Evolutionary conservation across 768 basidiomycete species (phyloP), one percentile per base, ranked within the genome.

Genomic region (Calvatia gigantea): DNA sequence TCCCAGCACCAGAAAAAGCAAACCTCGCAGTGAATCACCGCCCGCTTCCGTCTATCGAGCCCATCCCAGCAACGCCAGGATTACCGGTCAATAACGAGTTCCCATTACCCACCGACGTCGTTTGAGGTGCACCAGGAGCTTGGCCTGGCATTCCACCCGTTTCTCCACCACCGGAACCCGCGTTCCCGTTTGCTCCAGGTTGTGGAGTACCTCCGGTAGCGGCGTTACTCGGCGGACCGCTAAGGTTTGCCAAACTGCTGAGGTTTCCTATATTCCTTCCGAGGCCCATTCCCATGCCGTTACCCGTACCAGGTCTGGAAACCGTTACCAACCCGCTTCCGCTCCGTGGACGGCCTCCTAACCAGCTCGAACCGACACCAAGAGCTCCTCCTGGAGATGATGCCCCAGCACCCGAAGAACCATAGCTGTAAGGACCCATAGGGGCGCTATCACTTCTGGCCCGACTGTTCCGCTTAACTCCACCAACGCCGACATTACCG

Each of bases 401-500:
- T 32, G 51, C 48, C 23, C 58, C 60, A 6, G 57, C 51, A 42
- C 46, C 33, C 9, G 42, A 21, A 47, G 57, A 44, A 28, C 29
- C 29, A 32, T 54, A 51, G 33, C 42, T 19, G 44, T 67, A 78
- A 63, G 84, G 84, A 39, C 85, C 85, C 31, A 88, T 68, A 35
- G 86, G 86, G 15, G 86, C 70, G 29, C 81, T 83, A 62, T 88
- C 86, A 62, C 85, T 86, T 62, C 86, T 69, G 29, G 85, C 85
- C n/a, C 86, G 75, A 49, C 77, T 74, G 5, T 32, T 63, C 45
- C 73, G 64, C 65, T 75, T 77, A 68, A 77, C 57, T 63, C 66
- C 45, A 66, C 69, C 11, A 57, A 58, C 57, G 67, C 54, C 45
- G 11, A 33, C 51, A 8, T 19, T 19, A 27, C 51, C 51, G 19